A percentile compares a stretch with the other conserved stretches of the same genome.
These are phyloP conservation scores for Fusarium sp. DNA, from an alignment of 2,329 filamentous ascomycete genomes.

Conservation along the genomic window DNA sequence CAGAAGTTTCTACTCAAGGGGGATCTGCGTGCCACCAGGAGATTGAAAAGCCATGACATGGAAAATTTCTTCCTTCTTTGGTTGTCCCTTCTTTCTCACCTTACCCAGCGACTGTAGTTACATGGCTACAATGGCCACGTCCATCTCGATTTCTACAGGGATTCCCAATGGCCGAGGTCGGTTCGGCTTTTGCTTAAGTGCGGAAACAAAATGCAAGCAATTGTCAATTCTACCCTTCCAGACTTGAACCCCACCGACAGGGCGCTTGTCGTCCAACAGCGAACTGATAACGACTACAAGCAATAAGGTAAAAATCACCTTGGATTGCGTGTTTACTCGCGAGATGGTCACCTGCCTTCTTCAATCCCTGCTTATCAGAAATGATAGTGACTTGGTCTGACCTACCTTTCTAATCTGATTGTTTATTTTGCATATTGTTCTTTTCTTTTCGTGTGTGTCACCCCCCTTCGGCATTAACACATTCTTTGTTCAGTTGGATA, in stretches of 20 bases:
- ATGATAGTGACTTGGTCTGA: constrained; percentile 15
- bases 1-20: not conserved
- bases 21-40: not conserved
- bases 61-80: not conserved
- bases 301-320: not conserved
- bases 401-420: not conserved
- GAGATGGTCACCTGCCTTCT: constrained; percentile 20
- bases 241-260: constrained; percentile 16
- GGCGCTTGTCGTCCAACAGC: constrained; percentile 3
- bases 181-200: constrained; percentile 14
- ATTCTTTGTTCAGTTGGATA: not conserved
- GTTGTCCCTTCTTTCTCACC: not conserved
- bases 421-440: not conserved
- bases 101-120: not conserved
- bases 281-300: constrained; percentile 7
- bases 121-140: not conserved
- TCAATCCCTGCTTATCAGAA: constrained; percentile 22
- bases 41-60: not conserved
- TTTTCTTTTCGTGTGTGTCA: not conserved
- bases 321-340: not conserved
- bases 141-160: not conserved
- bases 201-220: constrained; percentile 17
- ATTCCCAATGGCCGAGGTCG: constrained; percentile 1
- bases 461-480: constrained; percentile 18
- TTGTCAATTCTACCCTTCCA: constrained; percentile 3